Conservation (phyloP, 805 yeast genomes). For the Candida ovalis region DNA sequence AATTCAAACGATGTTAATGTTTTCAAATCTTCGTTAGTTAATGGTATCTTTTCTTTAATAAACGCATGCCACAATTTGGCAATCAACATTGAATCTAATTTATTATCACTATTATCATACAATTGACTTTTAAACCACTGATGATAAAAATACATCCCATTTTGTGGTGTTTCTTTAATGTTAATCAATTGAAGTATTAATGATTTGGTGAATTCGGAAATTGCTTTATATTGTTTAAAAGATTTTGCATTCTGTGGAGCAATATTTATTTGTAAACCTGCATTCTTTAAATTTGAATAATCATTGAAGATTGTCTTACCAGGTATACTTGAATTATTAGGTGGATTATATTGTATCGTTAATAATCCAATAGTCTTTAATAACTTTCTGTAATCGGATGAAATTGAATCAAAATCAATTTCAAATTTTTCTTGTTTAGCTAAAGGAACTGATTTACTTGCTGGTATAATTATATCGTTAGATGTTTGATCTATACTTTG, state of each 20-base stretch:
- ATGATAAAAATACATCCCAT: constrained; percentile 11
- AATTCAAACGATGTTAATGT: constrained; percentile 17
- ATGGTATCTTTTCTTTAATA: constrained; percentile 3
- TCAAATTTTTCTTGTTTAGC: constrained; percentile 18
- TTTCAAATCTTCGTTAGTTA: constrained; percentile 19
- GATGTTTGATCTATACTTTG: constrained; percentile 14
- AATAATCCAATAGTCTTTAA: constrained; percentile 10
- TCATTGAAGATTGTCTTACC: constrained; percentile 19
- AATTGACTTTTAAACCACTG: constrained; percentile 27
- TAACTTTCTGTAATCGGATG: constrained; percentile 3
- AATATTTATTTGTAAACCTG: constrained; percentile 23
- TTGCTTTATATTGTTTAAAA: constrained; percentile 19
- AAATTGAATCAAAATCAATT: constrained; percentile 9
- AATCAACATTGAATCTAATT: constrained; percentile 3
- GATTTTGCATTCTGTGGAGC: constrained; percentile 28
- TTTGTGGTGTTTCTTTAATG: constrained; percentile 8
- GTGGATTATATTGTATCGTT: constrained; percentile 6
- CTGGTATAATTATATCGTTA: constrained; percentile 16
- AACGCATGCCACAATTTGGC: constrained; percentile 17
- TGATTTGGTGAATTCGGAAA: constrained; percentile 13
- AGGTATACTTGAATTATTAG: neutral
- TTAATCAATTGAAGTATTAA: constrained; percentile 7
- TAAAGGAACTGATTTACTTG: constrained; percentile 9
- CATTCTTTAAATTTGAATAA: constrained; percentile 7
- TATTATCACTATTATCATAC: constrained; percentile 7